A percentile compares a stretch with the other conserved stretches of the same genome.
Evolutionary conservation across 768 basidiomycete species (phyloP).

Genomic region (Boletus vermiculosoides): DNA sequence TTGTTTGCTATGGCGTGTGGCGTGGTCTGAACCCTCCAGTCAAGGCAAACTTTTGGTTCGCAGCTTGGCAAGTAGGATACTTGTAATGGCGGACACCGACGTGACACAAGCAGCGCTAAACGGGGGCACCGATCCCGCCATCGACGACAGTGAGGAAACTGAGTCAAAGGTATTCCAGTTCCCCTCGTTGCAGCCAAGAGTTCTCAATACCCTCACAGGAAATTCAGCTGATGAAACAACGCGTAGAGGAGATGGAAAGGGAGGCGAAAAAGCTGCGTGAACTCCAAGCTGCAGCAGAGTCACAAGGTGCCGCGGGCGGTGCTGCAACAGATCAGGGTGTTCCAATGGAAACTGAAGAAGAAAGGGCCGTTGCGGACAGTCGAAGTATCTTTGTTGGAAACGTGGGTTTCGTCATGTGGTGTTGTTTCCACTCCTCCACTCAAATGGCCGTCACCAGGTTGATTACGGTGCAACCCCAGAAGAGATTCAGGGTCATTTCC

Average conservation of each 20-base stretch:
- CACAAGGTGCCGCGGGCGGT: conserved; percentile 48
- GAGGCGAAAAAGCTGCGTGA: conserved; percentile 87
- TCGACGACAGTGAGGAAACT: conserved; percentile 63
- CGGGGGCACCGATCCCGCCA: conserved; percentile 25
- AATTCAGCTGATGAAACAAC: conserved; percentile 86
- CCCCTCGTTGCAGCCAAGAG: conserved; percentile 6
- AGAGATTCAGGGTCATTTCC: conserved; percentile 97
- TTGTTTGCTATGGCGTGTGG: conserved; percentile 31
- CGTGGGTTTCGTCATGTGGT: conserved; percentile 49
- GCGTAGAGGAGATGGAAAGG: conserved; percentile 90
- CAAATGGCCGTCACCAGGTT: conserved; percentile 55
- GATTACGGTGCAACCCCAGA: conserved; percentile 97
- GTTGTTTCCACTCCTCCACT: conserved; percentile 7
- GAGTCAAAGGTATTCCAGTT: conserved; percentile 51
- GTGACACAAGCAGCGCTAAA: conserved; percentile 40
- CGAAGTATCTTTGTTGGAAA: conserved; percentile 96
- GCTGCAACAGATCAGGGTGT: conserved; percentile 44
- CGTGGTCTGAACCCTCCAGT: conserved; percentile 9
- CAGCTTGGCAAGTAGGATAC: conserved; percentile 18
- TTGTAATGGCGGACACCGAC: conserved; percentile 53
- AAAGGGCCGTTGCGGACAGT: conserved; percentile 73
- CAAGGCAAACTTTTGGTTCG: conserved; percentile 26
- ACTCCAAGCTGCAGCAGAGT: conserved; percentile 75
- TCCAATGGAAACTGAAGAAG: conserved; percentile 81
- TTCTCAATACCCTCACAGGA: conserved; percentile 49